Base-by-base conservation (phyloP, 768 basidiomycete genomes). In the Pleurotus platypus region DNA sequence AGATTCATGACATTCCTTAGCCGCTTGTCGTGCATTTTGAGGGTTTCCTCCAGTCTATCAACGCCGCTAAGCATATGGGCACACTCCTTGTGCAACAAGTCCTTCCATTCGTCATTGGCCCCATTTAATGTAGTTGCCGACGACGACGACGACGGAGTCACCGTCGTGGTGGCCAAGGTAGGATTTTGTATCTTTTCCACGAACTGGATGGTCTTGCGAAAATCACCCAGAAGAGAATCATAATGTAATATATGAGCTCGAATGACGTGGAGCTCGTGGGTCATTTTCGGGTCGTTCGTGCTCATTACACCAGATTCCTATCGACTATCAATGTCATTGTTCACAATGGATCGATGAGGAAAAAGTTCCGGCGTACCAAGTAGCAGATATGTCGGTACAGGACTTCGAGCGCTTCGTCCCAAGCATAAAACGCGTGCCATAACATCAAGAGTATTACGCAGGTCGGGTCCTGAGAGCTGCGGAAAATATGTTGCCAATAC, bases 371-470 rank as follows among this genome's bases (percentile, higher is more conserved):
- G 62, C 75, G 42, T 57, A 77, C 79, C 57, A 86, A 67, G 56
- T 59, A 71, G 57, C 75, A 78, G 20, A 85, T 75, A 61, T 85
- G 80, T 8, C 62, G 60, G 56, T 83, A 84, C 37, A 85, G 62
- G 12, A 69, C 67, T 61, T 84, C 83, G 22, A 84, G 70, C 0
- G 81, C 69, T 64, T 86, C 81, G 49, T 85, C 84, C 75, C 84
- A 85, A 0, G 82, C 76, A 62, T 85, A 85, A 24, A 84, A 61
- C 0, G 81, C 77, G 56, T 83, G 83, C 84, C 84, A 85, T 20
- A 85, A 65, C 5, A 79, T 67, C 46, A 78, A 71, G 5, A 85
- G 60, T 46, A 85, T 70, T 7, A 85, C 62, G 56, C 84, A 83
- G 0, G 83, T 85, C 5, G 83, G 80, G 57, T 85, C 84, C 4